Conservation (phyloP, 1,284 basidiomycete species). For the Marasmius fiardii region DNA sequence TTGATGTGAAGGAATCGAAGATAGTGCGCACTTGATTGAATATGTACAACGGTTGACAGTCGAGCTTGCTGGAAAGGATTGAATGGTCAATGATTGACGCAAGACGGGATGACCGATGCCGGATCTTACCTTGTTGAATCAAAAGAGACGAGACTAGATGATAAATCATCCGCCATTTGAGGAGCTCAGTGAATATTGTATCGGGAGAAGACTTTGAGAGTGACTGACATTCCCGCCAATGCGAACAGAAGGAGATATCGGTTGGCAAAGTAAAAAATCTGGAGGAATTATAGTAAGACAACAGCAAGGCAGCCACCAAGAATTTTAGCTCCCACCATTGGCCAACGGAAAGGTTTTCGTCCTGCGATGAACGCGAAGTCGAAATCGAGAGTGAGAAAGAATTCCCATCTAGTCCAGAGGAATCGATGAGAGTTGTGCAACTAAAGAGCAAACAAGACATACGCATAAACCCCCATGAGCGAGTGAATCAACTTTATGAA, state of each 20-base stretch:
- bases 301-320: not conserved
- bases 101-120: not conserved
- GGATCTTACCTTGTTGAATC: constrained; percentile 46
- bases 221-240: constrained; percentile 61
- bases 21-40: constrained; percentile 54
- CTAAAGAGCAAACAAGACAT: constrained; percentile 21
- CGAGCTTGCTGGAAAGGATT: constrained; percentile 38
- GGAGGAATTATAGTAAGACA: not conserved
- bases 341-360: constrained; percentile 44
- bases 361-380: constrained; percentile 48
- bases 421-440: not conserved
- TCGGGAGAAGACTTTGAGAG: not conserved
- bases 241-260: constrained; percentile 66
- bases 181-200: not conserved
- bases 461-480: constrained; percentile 66
- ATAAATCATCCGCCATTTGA: constrained; percentile 8
- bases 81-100: not conserved
- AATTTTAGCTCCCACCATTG: constrained; percentile 29
- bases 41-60: constrained; percentile 67
- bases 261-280: constrained; percentile 73
- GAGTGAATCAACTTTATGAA: constrained; percentile 67
- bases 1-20: constrained; percentile 10
- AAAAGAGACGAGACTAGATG: constrained; percentile 47
- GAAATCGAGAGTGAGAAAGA: constrained; percentile 50
- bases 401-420: constrained; percentile 48